phyloP scores from a whole-genome alignment of 78 protist species.

The Protostelium mycophagum region DNA sequence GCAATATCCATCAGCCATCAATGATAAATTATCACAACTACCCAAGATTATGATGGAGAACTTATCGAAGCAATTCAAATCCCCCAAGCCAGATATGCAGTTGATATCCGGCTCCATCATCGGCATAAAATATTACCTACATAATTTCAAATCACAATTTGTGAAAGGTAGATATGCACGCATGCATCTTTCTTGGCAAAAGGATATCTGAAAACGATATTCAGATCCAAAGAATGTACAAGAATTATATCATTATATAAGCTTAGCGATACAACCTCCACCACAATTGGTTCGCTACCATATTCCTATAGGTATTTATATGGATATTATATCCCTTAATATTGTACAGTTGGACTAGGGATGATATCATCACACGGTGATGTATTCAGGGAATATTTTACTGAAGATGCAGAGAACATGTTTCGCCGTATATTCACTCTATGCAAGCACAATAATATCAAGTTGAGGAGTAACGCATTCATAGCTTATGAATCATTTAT shows the following conservation, averaged over 20 bases:
- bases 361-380: constrained; percentile 27
- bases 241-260: constrained; percentile 31
- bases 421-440: constrained; percentile 14
- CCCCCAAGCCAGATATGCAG: constrained; percentile 24
- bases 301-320: constrained; percentile 37
- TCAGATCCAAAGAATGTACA: constrained; percentile 31
- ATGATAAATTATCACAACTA: constrained; percentile 25
- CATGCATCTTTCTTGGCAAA: neutral
- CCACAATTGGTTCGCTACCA: constrained; percentile 21
- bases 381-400: constrained; percentile 42
- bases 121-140: constrained; percentile 15
- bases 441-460: constrained; percentile 53
- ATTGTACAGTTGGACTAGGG: constrained; percentile 9
- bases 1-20: constrained; percentile 17
- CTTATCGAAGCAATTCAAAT: constrained; percentile 24
- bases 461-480: constrained; percentile 47
- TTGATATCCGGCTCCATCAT: constrained; percentile 12
- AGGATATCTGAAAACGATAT: too few relatives aligned
- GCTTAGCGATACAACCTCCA: constrained; percentile 23
- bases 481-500: constrained; percentile 44
- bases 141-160: constrained; percentile 37
- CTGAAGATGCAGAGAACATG: constrained; percentile 40
- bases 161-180: neutral
- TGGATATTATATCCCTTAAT: constrained; percentile 28
- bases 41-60: constrained; percentile 33